These are phyloP conservation scores for Penicillium hesseltinei DNA, from an alignment of 2,329 filamentous ascomycete genomes.

Conservation along the genomic window DNA sequence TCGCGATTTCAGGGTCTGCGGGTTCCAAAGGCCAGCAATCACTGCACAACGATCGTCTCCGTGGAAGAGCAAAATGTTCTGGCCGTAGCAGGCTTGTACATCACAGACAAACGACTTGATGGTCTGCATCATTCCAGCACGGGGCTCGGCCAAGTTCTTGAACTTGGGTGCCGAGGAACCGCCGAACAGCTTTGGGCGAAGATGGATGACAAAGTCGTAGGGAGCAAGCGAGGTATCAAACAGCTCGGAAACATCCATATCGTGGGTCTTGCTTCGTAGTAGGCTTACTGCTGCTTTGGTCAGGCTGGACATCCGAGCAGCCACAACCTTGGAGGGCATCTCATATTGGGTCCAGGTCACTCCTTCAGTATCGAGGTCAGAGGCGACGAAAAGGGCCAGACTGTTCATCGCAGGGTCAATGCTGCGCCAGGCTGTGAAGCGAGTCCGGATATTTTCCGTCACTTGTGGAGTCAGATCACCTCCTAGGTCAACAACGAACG, in stretches of 20 bases:
- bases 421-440: slow-evolving; percentile 80
- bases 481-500: slow-evolving; percentile 75
- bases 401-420: slow-evolving; percentile 87
- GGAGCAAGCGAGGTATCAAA: slow-evolving; percentile 73
- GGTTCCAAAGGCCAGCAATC: slow-evolving; percentile 67
- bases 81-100: slow-evolving; percentile 64
- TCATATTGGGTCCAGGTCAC: slow-evolving; percentile 72
- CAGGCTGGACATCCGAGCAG: slow-evolving; percentile 76
- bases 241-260: slow-evolving; percentile 58
- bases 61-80: slow-evolving; percentile 76
- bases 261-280: slow-evolving; percentile 53
- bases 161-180: slow-evolving; percentile 50
- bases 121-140: slow-evolving; percentile 58
- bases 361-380: slow-evolving; percentile 73
- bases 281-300: slow-evolving; percentile 71
- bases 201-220: slow-evolving; percentile 81
- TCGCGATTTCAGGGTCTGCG: slow-evolving; percentile 37
- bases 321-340: slow-evolving; percentile 75
- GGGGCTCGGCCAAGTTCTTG: slow-evolving; percentile 71
- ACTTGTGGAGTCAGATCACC: slow-evolving; percentile 60
- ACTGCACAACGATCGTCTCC: slow-evolving; percentile 58
- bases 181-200: slow-evolving; percentile 56
- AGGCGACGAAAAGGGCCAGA: slow-evolving; percentile 76
- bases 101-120: slow-evolving; percentile 64
- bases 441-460: slow-evolving; percentile 62